Evolutionary conservation across 2,329 filamentous ascomycete genomes (phyloP), one percentile per base, ranked within the genome.

Genomic region (Boeremia exigua): DNA sequence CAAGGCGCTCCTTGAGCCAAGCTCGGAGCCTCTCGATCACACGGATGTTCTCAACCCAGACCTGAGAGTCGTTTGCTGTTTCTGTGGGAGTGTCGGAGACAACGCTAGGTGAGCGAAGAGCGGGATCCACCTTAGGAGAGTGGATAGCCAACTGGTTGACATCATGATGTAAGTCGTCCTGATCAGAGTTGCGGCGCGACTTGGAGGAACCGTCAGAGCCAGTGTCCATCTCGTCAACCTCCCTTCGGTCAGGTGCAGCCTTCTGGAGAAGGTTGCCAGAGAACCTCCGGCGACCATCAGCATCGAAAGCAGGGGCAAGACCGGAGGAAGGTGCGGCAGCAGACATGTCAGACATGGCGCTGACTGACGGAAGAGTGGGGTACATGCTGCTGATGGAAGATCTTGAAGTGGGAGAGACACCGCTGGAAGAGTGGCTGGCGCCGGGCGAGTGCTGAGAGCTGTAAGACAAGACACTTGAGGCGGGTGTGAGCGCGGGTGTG

Each of bases 401-500:
- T 36, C 88, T 84, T 11, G 84, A 85, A 39, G 84, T 81, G 1
- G 88, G 88, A 46, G 88, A 90, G 72, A 92, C 82, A 71, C 83
- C 88, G 55, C 81, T 79, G 48, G 75, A 72, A 34, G 81, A 80
- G 50, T 88, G 84, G 42, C 84, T 86, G n/a, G 88, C 91, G 27
- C 88, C 86, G 62, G 90, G 90, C 6, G 90, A 93, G 72, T 92
- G 89, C 43, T 88, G 87, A 10, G 90, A 91, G 34, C 86, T 87
- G 77, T 92, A 92, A 0, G 90, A 92, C 70, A 91, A 82, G 51
- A 86, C 84, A 73, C 87, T 91, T 10, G 88, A 90, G 0, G 89
- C 88, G 7, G 90, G 90, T 2, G 90, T 93, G 60, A 92, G 82
- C 9, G 89, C 89, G 9, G 90, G 89, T 12, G 90, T 93, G 59